Base-by-base conservation (phyloP, 2,329 filamentous ascomycete species). In the Ophioceras dolichostomum region DNA sequence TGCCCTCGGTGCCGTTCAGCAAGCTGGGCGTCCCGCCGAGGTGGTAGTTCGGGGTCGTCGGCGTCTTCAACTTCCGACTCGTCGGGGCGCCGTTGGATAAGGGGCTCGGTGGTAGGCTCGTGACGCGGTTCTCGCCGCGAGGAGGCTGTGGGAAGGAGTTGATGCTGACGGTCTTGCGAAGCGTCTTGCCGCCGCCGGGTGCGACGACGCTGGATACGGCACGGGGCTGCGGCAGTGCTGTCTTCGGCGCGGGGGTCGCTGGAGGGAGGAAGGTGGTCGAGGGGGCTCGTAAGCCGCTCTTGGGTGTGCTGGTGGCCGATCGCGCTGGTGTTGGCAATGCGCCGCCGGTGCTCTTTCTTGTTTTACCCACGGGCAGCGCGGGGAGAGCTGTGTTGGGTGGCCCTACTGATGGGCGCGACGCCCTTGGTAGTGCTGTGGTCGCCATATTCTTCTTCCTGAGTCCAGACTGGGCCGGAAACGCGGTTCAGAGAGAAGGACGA, bases 111-210 rank as follows among this genome's bases (percentile, higher is more conserved):
- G 73, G 83, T 39, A 76, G 64, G 59, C 70, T 86, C 48, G 63
- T 63, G 34, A 66, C 61, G 45, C 72, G 68, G 38, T 61, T 68
- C 38, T 71, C 69, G 34, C 77, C 74, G 47, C 79, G 79, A 12
- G 89, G 89, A 12, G 89, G 89, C 45, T 94, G 83, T 21, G 89
- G 89, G 52, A 96, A 95, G 1, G 86, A 80, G 53, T 88, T 89
- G 52, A 95, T 94, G 67, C 88, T 95, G 51, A 94, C 81, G 1
- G 83, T 83, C 60, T 93, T 93, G 43, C 87, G 77, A 39, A 95
- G 60, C 1, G 79, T 76, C 57, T 79, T 88, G 19, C 76, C n/a
- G n/a, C n/a, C n/a, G n/a, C n/a, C 75, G 5, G 73, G 64, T 22
- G 64, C 64, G 43, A 73, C 77, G 12, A 76, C 60, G 26, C 64